Evolutionary conservation across 2,329 filamentous ascomycete species (phyloP), one percentile per base, ranked within the genome.

Genomic region (Aspergillus fijiensis): DNA sequence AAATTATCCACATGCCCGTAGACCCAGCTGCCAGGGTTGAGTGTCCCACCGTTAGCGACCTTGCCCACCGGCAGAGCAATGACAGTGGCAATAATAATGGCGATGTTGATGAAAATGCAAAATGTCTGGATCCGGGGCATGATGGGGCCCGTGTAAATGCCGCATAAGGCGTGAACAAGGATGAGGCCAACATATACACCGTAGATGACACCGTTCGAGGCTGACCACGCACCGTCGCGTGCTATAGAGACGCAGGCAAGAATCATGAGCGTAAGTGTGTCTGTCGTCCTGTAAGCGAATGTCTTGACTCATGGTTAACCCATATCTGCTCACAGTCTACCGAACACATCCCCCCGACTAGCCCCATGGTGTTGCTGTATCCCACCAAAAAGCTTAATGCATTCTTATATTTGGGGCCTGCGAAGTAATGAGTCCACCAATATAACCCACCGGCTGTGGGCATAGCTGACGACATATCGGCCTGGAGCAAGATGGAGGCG

Each of bases 331-430:
- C 61, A 78, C 76, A 88, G 68, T 87, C 85, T 62, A 87, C 84
- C 25, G 83, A 85, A 71, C 85, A 87, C 14, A 87, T 76, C 5
- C 85, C 85, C 33, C 84, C 85, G n/a, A 87, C 78, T 9, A 86
- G 70, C 6, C 85, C 85, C 19, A 87, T 76, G 1, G 82, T 87
- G 66, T 87, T 87, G 69, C 83, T 85, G 64, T 86, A 86, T 29
- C 84, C 84, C 19, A 87, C 84, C 35, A 86, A 70, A 66, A 86
- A 87, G 63, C 81, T 84, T n/a, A 87, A 70, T 4, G 83, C 80
- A 67, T 86, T 86, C 62, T 82, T 80, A 61, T 77, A 83, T 47
- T 80, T 81, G 2, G 81, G 80, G 2, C 79, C 81, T 11, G 82
- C 80, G 68, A 85, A 86, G 70, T 84, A 84, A 65, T 87, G 84